Percentiles rank a stretch among this genome's conserved stretches.
These are phyloP conservation scores for Xerocomus minutiporus DNA, from an alignment of 1,284 basidiomycete genomes.

Conservation along the genomic window DNA sequence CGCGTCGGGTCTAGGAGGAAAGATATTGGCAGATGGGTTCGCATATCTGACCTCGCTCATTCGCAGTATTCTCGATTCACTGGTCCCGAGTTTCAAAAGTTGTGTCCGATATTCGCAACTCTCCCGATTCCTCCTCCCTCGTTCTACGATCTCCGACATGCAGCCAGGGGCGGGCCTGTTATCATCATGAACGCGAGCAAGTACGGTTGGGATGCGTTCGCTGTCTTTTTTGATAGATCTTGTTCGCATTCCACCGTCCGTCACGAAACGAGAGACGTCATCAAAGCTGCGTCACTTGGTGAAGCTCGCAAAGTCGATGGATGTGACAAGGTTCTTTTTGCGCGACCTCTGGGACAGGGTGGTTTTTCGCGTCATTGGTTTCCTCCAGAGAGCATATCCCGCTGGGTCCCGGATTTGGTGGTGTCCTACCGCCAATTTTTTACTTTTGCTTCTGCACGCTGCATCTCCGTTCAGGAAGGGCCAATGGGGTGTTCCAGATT, in stretches of 20 bases:
- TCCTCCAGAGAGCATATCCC: not conserved
- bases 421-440: not conserved
- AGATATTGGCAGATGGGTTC: not conserved
- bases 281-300: not conserved
- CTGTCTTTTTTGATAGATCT: no score
- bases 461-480: not conserved
- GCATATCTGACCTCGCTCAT: not conserved
- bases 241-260: no score
- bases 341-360: not conserved
- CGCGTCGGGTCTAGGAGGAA: not conserved
- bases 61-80: not conserved
- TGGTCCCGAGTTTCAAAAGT: no score
- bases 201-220: no score
- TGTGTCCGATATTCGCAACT: no score
- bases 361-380: not conserved
- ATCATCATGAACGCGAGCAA: not conserved
- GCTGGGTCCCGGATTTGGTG: not conserved
- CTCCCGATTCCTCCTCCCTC: no score
- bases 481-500: not conserved
- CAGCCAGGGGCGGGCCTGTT: not conserved
- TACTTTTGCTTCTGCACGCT: not conserved
- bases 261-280: not conserved
- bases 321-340: not conserved
- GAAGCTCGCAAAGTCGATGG: not conserved
- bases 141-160: no score